phyloP scores from a whole-genome alignment of 2,329 filamentous ascomycete species.

The Parastagonospora nodorum region DNA sequence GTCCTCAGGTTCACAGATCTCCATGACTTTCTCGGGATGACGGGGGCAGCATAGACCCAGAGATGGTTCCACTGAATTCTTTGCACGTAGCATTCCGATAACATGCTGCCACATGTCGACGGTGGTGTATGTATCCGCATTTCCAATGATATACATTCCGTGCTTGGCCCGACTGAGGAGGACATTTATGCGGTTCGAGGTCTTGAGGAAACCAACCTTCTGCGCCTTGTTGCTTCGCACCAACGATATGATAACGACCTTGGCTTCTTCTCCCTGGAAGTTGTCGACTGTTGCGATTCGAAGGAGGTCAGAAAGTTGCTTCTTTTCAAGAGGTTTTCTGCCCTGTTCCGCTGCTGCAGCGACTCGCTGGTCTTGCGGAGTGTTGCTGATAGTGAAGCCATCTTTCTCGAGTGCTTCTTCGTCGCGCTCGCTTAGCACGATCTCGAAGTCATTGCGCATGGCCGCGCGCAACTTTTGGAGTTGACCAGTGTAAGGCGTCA shows the following conservation, averaged over 20 bases:
- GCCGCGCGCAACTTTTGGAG: conserved; percentile 56
- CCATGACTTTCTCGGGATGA: conserved; percentile 28
- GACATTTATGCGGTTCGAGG: conserved; percentile 71
- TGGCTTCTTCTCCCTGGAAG: conserved; percentile 78
- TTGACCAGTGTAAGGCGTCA: conserved; percentile 70
- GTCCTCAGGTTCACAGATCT: conserved; percentile 34
- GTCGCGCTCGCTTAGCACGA: conserved; percentile 69
- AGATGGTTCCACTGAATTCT: conserved; percentile 16
- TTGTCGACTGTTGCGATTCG: conserved; percentile 71
- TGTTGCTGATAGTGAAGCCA: conserved; percentile 16
- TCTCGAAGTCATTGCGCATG: conserved; percentile 59
- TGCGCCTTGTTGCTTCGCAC: conserved; percentile 68
- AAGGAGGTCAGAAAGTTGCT: conserved; percentile 24
- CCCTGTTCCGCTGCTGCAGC: conserved; percentile 4
- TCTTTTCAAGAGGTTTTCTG: conserved; percentile 26
- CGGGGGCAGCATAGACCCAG: conserved; percentile 36
- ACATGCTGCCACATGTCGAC: conserved; percentile 70
- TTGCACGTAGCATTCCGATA: conserved; percentile 54
- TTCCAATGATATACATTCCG: conserved; percentile 74
- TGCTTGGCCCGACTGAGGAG: conserved; percentile 69
- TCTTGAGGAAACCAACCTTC: conserved; percentile 68
- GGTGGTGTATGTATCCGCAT: conserved; percentile 61
- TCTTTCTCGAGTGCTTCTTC: conserved; percentile 54
- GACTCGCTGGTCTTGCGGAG: background rate
- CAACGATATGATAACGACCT: conserved; percentile 71